These are phyloP conservation scores for Pyrenochaeta sp. DNA, from an alignment of 2,329 filamentous ascomycete genomes.

Conservation along the genomic window DNA sequence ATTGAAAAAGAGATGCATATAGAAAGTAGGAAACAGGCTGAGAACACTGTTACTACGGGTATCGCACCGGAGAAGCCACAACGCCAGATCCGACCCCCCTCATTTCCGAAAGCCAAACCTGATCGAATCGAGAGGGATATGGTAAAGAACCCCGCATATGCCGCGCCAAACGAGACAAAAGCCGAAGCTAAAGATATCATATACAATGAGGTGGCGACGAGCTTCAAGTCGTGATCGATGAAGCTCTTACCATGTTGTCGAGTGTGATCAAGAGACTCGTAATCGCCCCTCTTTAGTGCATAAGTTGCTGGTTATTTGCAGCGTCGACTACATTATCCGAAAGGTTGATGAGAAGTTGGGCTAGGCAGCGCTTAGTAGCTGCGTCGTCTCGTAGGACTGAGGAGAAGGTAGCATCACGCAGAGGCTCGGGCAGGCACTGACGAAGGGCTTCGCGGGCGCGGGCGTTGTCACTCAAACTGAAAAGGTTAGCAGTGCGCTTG, in stretches of 20 bases:
- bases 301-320: slow-evolving; percentile 47
- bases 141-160: slow-evolving; percentile 20
- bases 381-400: slow-evolving; percentile 96
- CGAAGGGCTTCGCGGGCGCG: slow-evolving; percentile 92
- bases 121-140: slow-evolving; percentile 30
- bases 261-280: slow-evolving; percentile 1
- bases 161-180: slow-evolving; percentile 31
- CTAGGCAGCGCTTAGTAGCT: slow-evolving; percentile 94
- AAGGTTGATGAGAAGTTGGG: slow-evolving; percentile 96
- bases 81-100: slow-evolving; percentile 36
- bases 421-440: slow-evolving; percentile 96
- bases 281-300: slow-evolving; percentile 33
- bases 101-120: slow-evolving; percentile 25
- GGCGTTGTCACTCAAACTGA: slow-evolving; percentile 93
- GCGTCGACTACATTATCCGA: slow-evolving; percentile 81
- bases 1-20: slow-evolving; percentile 29
- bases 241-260: slow-evolving; percentile 7
- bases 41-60: slow-evolving; percentile 35
- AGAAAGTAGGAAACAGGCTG: slow-evolving; percentile 24
- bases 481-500: slow-evolving; percentile 20
- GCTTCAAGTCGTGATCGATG: slow-evolving; percentile 7
- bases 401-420: slow-evolving; percentile 97
- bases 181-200: slow-evolving; percentile 31
- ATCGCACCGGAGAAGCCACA: slow-evolving; percentile 37
- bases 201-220: slow-evolving; percentile 21